These are phyloP conservation scores for Ceratonia siliqua DNA, from an alignment of 306 rosid genomes.

Conservation along the genomic window DNA sequence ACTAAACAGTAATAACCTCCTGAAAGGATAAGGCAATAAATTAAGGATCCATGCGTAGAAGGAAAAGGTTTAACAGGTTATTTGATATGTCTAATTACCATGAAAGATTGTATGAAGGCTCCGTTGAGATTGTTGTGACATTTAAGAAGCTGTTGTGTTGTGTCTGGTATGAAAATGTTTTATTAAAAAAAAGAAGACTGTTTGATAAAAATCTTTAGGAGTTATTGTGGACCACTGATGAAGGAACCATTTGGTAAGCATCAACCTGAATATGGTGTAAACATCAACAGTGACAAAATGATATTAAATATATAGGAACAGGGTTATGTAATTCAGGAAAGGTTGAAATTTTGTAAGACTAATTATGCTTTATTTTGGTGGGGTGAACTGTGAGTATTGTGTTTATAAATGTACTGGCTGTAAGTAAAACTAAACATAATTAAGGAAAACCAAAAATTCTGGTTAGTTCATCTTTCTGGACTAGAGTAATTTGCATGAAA, in stretches of 20 bases:
- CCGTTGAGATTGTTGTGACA: neutral
- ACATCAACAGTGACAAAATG: neutral
- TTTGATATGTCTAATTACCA: neutral
- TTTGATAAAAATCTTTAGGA: neutral
- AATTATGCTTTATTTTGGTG: neutral
- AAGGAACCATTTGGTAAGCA: neutral
- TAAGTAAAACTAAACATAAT: neutral
- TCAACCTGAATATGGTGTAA: neutral
- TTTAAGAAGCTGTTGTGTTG: neutral
- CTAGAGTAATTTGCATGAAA: neutral
- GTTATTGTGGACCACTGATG: neutral
- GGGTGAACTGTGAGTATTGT: too few species aligned
- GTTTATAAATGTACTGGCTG: too few species aligned
- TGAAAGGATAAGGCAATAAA: neutral
- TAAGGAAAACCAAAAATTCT: neutral
- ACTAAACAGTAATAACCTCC: neutral
- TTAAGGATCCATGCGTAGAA: neutral
- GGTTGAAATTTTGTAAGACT: neutral
- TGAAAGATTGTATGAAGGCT: neutral
- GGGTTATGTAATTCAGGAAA: neutral
- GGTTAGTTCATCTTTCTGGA: constrained; percentile 9
- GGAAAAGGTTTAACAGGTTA: neutral
- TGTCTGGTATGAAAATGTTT: neutral
- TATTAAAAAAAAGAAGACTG: neutral
- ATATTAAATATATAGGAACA: neutral